Base-by-base conservation (phyloP, 257 asterid genomes). In the Ajuga chamaepitys region DNA sequence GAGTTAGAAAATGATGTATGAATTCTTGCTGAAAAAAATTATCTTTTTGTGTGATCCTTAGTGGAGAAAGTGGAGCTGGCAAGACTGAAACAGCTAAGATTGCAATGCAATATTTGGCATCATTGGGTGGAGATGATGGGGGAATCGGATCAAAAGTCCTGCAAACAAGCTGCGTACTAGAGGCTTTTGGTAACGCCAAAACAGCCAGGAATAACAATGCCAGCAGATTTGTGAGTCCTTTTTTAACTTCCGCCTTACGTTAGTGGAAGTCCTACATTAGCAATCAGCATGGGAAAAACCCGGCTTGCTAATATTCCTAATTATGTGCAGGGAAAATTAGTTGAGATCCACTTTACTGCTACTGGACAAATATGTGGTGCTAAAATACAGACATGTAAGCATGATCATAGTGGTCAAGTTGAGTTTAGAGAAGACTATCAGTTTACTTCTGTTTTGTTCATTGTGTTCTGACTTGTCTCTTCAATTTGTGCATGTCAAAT, bases 41-140 rank as follows among this genome's bases (percentile, higher is more conserved):
- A 72, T 45, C 57, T 47, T 34, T 26, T 62, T 30, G 68, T 69
- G 22, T 75, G 60, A 62, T 63, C 74, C 78, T 24, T 57, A 94
- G 99, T 69, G 99, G 98, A 69, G 93, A 86, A 81, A 94, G 98
- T 73, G 99, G 99, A 9, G 79, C 99, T 74, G 99, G 99, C 62
- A 94, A 94, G 84, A 94, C 99, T 37, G 96, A 94, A 84, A 94
- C 98, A 34, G 95, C 98, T 70, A 88, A 90, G 77, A 72, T 82
- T 66, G 93, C 96, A 38, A 83, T 91, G 91, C 89, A 94, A 71
- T 94, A 90, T 85, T 76, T 94, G 83, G 89, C 95, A 74, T 74
- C 91, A 35, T 74, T 88, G 64, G 88, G 88, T 68, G 95, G 95
- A 72, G 85, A 88, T 66, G 42, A 75, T 66, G 82, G 74, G 45